Conservation (phyloP, 75 land plant genomes). For the Azolla pinnata region DNA sequence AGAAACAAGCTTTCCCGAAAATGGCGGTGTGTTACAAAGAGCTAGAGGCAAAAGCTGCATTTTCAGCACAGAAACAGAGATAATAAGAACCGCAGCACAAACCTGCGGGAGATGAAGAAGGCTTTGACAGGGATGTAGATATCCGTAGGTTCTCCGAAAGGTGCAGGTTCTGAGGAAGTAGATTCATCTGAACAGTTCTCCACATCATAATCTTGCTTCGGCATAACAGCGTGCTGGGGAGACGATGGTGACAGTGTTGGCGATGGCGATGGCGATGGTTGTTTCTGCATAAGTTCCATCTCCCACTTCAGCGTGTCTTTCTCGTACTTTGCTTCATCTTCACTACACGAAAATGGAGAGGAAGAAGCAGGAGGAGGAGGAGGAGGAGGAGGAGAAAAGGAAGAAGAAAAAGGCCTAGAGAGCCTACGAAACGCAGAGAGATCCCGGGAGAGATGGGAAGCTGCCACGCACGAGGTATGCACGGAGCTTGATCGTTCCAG, state of each 20-base stretch:
- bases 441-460: neutral
- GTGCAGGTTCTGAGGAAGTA: constrained; percentile 15
- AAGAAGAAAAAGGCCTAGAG: neutral
- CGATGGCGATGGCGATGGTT: neutral
- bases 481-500: constrained; percentile 15
- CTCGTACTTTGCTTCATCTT: constrained; percentile 2
- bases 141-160: constrained; percentile 17
- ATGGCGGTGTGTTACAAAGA: too few species aligned
- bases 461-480: constrained; percentile 1
- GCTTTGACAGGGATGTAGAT: constrained; percentile 46
- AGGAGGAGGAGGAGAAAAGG: neutral
- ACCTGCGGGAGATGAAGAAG: constrained; percentile 44
- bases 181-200: neutral
- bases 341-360: neutral
- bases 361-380: neutral
- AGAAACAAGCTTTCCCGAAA: too few species aligned
- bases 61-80: too few species aligned
- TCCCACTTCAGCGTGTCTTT: constrained; percentile 1
- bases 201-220: neutral
- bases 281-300: neutral
- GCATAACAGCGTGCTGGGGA: neutral
- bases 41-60: too few species aligned
- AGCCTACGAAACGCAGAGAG: neutral
- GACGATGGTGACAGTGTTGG: neutral
- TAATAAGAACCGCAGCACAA: too few species aligned